Percentiles rank a stretch among this genome's conserved stretches.
Conservation (phyloP, 805 yeast genomes). For the Dipodascopsis uninucleata region DNA sequence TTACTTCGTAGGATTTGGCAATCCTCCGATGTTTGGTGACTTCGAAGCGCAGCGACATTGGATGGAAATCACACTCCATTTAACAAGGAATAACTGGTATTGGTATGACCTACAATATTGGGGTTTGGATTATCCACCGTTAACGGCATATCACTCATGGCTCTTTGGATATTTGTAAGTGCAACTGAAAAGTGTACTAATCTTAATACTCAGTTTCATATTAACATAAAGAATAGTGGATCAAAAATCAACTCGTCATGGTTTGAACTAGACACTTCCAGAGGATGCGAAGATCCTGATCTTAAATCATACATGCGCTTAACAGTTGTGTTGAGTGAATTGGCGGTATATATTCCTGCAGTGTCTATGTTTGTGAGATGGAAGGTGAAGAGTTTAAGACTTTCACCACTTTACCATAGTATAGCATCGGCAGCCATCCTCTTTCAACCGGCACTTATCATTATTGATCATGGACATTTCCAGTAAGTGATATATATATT, state of each 20-base stretch:
- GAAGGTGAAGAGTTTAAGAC: slow-evolving; percentile 56
- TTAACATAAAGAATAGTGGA: slow-evolving; percentile 46
- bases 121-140: slow-evolving; percentile 97
- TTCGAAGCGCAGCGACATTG: slow-evolving; percentile 98
- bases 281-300: slow-evolving; percentile 67
- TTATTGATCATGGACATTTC: slow-evolving; percentile 96
- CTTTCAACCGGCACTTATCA: slow-evolving; percentile 74
- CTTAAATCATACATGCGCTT: slow-evolving; percentile 82
- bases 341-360: slow-evolving; percentile 73
- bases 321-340: slow-evolving; percentile 73
- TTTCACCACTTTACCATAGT: slow-evolving; percentile 36
- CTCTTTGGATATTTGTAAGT: slow-evolving; percentile 49
- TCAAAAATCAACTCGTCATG: slow-evolving; percentile 57
- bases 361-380: slow-evolving; percentile 66
- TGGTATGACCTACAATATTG: slow-evolving; percentile 85
- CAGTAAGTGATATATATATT: slow-evolving; percentile 43
- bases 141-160: slow-evolving; percentile 92
- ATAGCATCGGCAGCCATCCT: slow-evolving; percentile 56
- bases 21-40: slow-evolving; percentile 86
- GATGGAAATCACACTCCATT: slow-evolving; percentile 82
- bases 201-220: neutral
- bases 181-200: too few relatives aligned
- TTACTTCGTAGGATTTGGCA: slow-evolving; percentile 21
- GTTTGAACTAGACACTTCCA: slow-evolving; percentile 69
- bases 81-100: slow-evolving; percentile 80